Evolutionary conservation across 1,284 basidiomycete genomes (phyloP), one percentile per base, ranked within the genome.

Genomic region (Pseudozyma sp.): DNA sequence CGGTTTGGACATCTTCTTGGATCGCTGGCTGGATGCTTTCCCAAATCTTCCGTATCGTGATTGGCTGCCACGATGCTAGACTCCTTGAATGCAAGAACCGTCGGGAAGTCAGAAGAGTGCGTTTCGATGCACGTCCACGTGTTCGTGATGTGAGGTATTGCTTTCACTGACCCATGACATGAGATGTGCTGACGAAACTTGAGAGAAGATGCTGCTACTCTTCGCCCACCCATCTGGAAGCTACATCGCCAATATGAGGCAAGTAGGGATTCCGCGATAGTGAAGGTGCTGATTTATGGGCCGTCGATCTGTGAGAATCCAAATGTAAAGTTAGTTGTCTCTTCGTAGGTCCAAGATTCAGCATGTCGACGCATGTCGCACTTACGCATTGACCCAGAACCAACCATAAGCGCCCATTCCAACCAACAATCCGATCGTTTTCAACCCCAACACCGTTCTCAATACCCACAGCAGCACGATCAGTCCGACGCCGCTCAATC

Each of bases 351-450:
- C n/a, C n/a, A n/a, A n/a, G n/a, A n/a, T n/a, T n/a, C n/a, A n/a
- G n/a, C n/a, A n/a, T n/a, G n/a, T n/a, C n/a, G n/a, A n/a, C n/a
- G n/a, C 34, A 35, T 35, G 14, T 16, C 14, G 7, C 7, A 79
- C 78, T 70, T 66, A 81, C 78, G 68, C 78, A 56, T 78, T 78
- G 54, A 81, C 77, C 79, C 79, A 81, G 54, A 69, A 78, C 68
- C 75, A 80, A n/a, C 79, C 79, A 16, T 72, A 66, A 4, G 66
- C 58, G 39, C 65, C 79, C 79, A 81, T 81, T 10, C 69, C 72
- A 1, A 80, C 56, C 42, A 81, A 59, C 53, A 81, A 50, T 11
- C 78, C 75, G 17, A 81, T 68, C 10, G 78, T 77, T 43, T 81
- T 74, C 57, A 79, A 65, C 14, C 79, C 79, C 31, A 81, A 44